Conservation (phyloP, 1,284 basidiomycete genomes). For the Apiotrichum laibachii region DNA sequence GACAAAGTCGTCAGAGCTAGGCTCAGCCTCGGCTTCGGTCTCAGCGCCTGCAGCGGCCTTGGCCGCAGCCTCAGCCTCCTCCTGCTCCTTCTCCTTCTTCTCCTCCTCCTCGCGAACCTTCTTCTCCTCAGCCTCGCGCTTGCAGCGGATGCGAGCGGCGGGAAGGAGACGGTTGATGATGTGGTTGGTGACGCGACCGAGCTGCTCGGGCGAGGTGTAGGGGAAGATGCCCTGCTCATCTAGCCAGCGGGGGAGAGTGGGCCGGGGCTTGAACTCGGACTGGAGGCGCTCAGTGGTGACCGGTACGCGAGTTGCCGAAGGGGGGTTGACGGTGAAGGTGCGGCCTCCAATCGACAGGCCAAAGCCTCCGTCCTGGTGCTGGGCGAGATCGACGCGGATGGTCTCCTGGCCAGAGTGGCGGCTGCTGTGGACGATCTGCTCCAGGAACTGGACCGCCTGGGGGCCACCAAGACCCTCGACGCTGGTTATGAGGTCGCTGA, state of each 20-base stretch:
- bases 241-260: slow-evolving; percentile 82
- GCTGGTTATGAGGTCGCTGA: slow-evolving; percentile 67
- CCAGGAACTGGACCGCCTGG: slow-evolving; percentile 76
- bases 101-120: slow-evolving; percentile 38
- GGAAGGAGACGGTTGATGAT: slow-evolving; percentile 77
- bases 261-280: slow-evolving; percentile 61
- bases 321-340: slow-evolving; percentile 52
- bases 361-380: slow-evolving; percentile 30
- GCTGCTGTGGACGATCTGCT: slow-evolving; percentile 59
- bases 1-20: background rate
- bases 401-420: slow-evolving; percentile 27
- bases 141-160: slow-evolving; percentile 59
- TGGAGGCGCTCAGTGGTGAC: slow-evolving; percentile 20
- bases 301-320: slow-evolving; percentile 11
- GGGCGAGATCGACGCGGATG: slow-evolving; percentile 38
- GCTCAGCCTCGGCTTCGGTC: slow-evolving; percentile 52
- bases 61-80: slow-evolving; percentile 18
- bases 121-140: slow-evolving; percentile 46
- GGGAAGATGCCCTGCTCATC: slow-evolving; percentile 83
- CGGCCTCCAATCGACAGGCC: slow-evolving; percentile 36
- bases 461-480: slow-evolving; percentile 80
- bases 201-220: slow-evolving; percentile 69
- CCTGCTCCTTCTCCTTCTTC: slow-evolving; percentile 19
- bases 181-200: slow-evolving; percentile 71
- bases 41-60: background rate